Conservation (phyloP, 2,329 filamentous ascomycete genomes). For the Penicillium frequentans region DNA sequence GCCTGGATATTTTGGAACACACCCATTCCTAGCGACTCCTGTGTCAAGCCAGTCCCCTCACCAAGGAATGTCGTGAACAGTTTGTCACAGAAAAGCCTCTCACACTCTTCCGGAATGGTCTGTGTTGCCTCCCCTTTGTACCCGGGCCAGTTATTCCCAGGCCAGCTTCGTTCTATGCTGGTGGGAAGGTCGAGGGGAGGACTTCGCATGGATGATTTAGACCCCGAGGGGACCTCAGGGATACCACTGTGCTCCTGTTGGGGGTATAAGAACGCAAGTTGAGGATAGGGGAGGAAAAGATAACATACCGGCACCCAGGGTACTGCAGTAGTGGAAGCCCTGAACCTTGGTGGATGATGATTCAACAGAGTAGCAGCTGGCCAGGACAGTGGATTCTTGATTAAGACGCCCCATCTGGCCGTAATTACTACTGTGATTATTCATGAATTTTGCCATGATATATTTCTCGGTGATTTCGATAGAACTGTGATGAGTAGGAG, state of each 20-base stretch:
- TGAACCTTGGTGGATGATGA: constrained; percentile 66
- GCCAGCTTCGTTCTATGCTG: constrained; percentile 57
- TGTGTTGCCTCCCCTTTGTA: constrained; percentile 85
- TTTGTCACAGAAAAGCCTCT: constrained; percentile 99
- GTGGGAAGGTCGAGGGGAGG: constrained; percentile 79
- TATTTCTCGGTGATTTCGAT: constrained; percentile 5
- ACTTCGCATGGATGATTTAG: constrained; percentile 82
- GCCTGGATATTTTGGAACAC: constrained; percentile 49
- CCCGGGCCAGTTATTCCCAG: constrained; percentile 38
- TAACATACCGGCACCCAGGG: constrained; percentile 71
- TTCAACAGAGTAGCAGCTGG: constrained; percentile 88
- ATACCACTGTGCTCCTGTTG: constrained; percentile 81
- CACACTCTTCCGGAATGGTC: constrained; percentile 98
- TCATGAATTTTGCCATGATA: constrained; percentile 55
- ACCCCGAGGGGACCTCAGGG: constrained; percentile 88
- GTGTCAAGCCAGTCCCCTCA: constrained; percentile 78
- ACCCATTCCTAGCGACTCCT: constrained; percentile 87
- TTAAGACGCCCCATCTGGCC: constrained; percentile 56
- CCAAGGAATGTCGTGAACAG: constrained; percentile 91
- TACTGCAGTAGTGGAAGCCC: constrained; percentile 95
- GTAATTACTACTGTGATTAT: constrained; percentile 69
- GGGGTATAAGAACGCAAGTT: constrained; percentile 3
- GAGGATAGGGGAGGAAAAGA: not conserved
- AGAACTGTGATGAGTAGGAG: not conserved
- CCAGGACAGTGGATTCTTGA: constrained; percentile 68